Percentiles rank a stretch among this genome's conserved stretches.
Evolutionary conservation across 164 flowering plant genomes (phyloP).

Genomic region (Nymphaea colorata): DNA sequence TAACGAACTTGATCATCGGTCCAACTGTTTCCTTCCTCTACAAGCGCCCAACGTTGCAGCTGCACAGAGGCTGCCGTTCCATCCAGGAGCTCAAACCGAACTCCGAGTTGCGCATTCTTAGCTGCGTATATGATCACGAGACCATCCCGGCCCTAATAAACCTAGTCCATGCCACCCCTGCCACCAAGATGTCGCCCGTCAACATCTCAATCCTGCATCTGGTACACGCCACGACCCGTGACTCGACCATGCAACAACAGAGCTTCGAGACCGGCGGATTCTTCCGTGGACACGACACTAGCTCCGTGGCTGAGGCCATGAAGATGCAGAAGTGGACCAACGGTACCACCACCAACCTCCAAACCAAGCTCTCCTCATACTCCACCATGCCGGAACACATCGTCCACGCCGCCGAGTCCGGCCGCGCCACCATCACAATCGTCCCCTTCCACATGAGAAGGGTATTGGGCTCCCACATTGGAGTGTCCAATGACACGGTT

Average conservation of each 20-base stretch:
- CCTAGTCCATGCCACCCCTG: conserved; percentile 39
- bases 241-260: too few relatives aligned
- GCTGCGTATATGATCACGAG: conserved; percentile 38
- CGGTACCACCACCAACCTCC: conserved; percentile 7
- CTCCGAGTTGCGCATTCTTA: conserved; percentile 26
- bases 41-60: conserved; percentile 49
- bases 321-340: conserved; percentile 10
- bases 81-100: conserved; percentile 41
- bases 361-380: conserved; percentile 14
- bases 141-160: conserved; percentile 27
- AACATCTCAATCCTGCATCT: conserved; percentile 30
- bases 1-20: conserved; percentile 22
- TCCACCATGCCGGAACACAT: conserved; percentile 24
- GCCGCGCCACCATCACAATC: conserved; percentile 12
- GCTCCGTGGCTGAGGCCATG: too few relatives aligned
- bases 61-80: conserved; percentile 33
- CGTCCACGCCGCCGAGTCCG: conserved; percentile 14
- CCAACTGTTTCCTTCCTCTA: conserved; percentile 44
- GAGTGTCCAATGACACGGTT: conserved; percentile 2
- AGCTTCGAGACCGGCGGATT: too few relatives aligned
- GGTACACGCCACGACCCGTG: conserved; percentile 39
- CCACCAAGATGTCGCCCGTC: conserved; percentile 28
- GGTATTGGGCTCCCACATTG: background rate
- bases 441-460: conserved; percentile 22
- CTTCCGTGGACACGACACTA: too few relatives aligned